Conservation (phyloP, 768 basidiomycete species). For the Cubamyces lactineus region DNA sequence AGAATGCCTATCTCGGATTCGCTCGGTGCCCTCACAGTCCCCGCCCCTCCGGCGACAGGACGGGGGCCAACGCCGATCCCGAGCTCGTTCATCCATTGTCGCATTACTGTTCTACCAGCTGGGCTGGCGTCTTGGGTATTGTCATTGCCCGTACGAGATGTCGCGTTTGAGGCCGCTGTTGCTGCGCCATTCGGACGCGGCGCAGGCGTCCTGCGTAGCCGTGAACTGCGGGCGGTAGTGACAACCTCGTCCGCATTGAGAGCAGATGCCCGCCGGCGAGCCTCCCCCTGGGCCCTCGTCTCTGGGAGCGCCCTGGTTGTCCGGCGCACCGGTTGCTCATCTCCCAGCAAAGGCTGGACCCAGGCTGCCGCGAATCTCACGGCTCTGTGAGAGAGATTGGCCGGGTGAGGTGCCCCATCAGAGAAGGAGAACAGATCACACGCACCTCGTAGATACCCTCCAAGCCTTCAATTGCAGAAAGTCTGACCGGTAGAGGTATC, state of each 20-base stretch:
- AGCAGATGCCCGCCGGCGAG: conserved; percentile 27
- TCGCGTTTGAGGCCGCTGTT: conserved; percentile 20
- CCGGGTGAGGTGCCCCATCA: background rate
- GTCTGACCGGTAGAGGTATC: conserved; percentile 85
- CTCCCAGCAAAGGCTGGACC: conserved; percentile 70
- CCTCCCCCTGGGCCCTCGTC: conserved; percentile 26
- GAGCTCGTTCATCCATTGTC: conserved; percentile 76
- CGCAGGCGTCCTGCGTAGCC: conserved; percentile 6
- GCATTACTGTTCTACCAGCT: conserved; percentile 41
- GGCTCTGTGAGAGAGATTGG: conserved; percentile 31
- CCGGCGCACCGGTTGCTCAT: conserved; percentile 62
- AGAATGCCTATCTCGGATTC: conserved; percentile 78
- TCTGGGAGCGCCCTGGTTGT: conserved; percentile 79
- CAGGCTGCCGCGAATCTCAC: conserved; percentile 57
- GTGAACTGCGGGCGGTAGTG: conserved; percentile 56
- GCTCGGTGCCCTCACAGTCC: conserved; percentile 61
- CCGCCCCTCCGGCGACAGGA: conserved; percentile 20
- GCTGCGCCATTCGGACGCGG: conserved; percentile 5
- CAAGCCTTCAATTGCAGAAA: conserved; percentile 78
- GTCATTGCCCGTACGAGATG: background rate
- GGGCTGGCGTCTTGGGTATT: background rate
- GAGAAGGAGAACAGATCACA: background rate
- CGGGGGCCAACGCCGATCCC: conserved; percentile 21
- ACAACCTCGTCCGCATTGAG: conserved; percentile 59
- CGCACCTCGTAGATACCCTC: conserved; percentile 58